Conservation (phyloP, 345 rosid genomes). For the Corchorus capsularis region DNA sequence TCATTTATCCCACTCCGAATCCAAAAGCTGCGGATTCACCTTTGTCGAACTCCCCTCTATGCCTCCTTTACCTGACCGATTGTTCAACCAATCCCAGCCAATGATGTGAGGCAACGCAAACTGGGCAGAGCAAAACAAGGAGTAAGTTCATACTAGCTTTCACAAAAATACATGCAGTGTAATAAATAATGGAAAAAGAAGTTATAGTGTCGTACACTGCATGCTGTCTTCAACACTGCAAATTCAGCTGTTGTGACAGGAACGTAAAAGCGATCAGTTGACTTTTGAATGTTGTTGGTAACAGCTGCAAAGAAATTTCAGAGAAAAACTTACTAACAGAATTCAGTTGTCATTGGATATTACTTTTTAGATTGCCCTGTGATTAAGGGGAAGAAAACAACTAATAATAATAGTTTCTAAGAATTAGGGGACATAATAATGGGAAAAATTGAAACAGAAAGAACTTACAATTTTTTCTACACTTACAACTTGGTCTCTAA, state of each 20-base stretch:
- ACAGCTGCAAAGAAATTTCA: constrained; percentile 54
- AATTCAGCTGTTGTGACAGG: constrained; percentile 83
- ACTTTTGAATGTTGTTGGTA: constrained; percentile 60
- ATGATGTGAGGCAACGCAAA: constrained; percentile 88
- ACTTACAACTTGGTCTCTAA: constrained; percentile 2
- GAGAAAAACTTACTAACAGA: not conserved
- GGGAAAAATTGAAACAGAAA: not conserved
- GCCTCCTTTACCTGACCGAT: constrained; percentile 15
- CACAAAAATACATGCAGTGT: not conserved
- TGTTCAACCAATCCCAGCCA: constrained; percentile 78
- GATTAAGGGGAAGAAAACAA: not conserved
- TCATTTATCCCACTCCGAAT: constrained; percentile 82
- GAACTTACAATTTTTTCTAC: not conserved
- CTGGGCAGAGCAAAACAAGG: constrained; percentile 46
- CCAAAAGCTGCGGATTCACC: constrained; percentile 38
- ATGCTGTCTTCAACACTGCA: constrained; percentile 83
- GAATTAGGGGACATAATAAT: not conserved
- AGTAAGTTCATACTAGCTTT: not conserved
- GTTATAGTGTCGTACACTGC: constrained; percentile 58
- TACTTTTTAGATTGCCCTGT: not conserved
- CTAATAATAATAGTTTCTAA: not conserved
- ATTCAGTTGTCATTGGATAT: not conserved
- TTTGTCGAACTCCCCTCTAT: constrained; percentile 34
- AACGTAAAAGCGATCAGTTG: constrained; percentile 60
- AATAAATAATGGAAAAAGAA: not conserved